phyloP scores from a whole-genome alignment of 2,329 filamentous ascomycete species.

The Claviceps africana region DNA sequence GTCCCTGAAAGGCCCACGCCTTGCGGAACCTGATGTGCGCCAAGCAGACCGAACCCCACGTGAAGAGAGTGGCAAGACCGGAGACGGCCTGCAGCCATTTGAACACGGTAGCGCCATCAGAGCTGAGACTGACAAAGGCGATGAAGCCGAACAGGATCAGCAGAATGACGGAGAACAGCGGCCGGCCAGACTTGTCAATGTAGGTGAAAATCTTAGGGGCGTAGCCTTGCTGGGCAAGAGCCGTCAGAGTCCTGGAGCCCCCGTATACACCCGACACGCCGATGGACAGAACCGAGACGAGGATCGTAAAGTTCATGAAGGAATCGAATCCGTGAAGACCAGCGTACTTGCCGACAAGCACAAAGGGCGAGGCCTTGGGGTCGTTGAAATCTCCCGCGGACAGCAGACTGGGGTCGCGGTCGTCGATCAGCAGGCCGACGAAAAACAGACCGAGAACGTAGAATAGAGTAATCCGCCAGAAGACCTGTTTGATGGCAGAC shows the following conservation, averaged over 20 bases:
- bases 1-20: slow-evolving; percentile 45
- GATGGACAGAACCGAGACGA: slow-evolving; percentile 44
- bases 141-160: slow-evolving; percentile 36
- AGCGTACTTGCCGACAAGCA: slow-evolving; percentile 41
- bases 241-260: slow-evolving; percentile 43
- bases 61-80: slow-evolving; percentile 46
- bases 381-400: slow-evolving; percentile 25
- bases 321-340: slow-evolving; percentile 36
- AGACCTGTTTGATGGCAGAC: slow-evolving; percentile 68
- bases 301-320: slow-evolving; percentile 46
- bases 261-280: slow-evolving; percentile 46
- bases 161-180: slow-evolving; percentile 33
- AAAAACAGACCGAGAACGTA: slow-evolving; percentile 39
- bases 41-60: slow-evolving; percentile 50
- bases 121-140: slow-evolving; percentile 25
- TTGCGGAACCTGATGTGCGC: slow-evolving; percentile 51
- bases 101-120: slow-evolving; percentile 36
- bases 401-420: slow-evolving; percentile 29
- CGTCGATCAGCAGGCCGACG: slow-evolving; percentile 35
- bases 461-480: slow-evolving; percentile 43
- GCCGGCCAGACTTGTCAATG: slow-evolving; percentile 43
- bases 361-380: slow-evolving; percentile 36
- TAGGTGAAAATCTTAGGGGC: slow-evolving; percentile 43
- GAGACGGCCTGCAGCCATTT: slow-evolving; percentile 51
- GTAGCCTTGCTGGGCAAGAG: slow-evolving; percentile 44